Evolutionary conservation across 1,284 basidiomycete genomes (phyloP), one percentile per base, ranked within the genome.

Genomic region (Ustilago nuda): DNA sequence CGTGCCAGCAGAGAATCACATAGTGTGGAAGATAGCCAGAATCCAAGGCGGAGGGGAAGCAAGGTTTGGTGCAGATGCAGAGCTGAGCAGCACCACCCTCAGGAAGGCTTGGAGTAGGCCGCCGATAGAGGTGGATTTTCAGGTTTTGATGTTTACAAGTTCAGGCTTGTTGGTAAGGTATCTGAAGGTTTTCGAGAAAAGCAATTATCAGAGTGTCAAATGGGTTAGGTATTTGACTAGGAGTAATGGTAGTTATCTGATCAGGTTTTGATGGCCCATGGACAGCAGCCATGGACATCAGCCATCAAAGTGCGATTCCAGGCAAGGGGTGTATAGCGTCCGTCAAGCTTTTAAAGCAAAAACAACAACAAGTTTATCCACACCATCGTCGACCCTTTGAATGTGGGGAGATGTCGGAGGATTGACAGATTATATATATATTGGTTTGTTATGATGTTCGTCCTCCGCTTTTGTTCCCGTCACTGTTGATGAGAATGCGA

Each of bases 171-270:
- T 97, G 59, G 97, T 99, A 17, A 91, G 96, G 54, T 99, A 98
- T 89, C 87, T 99, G 83, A 99, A 98, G 87, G 95, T 99, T 30
- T 98, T 97, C 82, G 97, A 99, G 88, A 97, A 95, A 89, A 91
- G 89, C 85, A 93, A 92, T 80, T 98, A 98, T 84, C 91, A 94
- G 80, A 85, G 82, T 53, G 86, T 87, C 15, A 87, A 87, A 70
- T 84, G 84, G 84, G 82, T 85, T 1, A 65, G 84, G 33, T 85
- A 85, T 56, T 37, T 84, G 36, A 83, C 78, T 3, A 63, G 73
- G 37, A 76, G 78, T 8, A 74, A 72, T 32, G 80, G 81, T 9
- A 78, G 79, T 32, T 85, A 84, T 60, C 63, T 79, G 15, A 76
- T 85, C 37, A 62, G 81, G 13, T 77, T 84, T 57, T 85, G 77